phyloP scores from a whole-genome alignment of 2,329 filamentous ascomycete species.

The Fusarium transvaalense region DNA sequence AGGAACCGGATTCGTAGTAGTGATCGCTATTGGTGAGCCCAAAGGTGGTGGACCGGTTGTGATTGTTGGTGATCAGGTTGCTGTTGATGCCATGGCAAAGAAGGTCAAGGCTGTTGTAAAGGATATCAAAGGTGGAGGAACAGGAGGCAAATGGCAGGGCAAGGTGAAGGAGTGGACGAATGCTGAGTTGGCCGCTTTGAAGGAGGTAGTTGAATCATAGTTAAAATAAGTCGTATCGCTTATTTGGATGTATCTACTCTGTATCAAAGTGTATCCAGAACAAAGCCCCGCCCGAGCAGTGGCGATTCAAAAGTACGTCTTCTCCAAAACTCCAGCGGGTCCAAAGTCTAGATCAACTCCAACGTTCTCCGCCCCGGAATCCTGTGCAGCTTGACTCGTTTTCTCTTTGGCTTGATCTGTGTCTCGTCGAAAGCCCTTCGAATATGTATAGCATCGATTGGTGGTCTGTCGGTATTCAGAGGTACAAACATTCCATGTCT shows the following conservation, averaged over 20 bases:
- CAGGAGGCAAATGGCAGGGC: constrained; percentile 51
- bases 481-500: constrained; percentile 15
- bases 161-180: constrained; percentile 49
- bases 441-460: constrained; percentile 12
- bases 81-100: constrained; percentile 33
- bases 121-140: constrained; percentile 49
- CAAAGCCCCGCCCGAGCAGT: too few relatives aligned
- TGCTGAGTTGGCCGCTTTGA: constrained; percentile 40
- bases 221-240: neutral
- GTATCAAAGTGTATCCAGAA: too few relatives aligned
- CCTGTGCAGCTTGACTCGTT: neutral
- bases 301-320: too few relatives aligned
- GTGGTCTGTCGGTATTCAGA: neutral
- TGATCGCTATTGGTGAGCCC: constrained; percentile 47
- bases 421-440: constrained; percentile 21
- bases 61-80: constrained; percentile 42
- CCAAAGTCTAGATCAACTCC: constrained; percentile 7
- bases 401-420: constrained; percentile 7
- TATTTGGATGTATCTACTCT: too few relatives aligned
- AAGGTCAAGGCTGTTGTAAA: constrained; percentile 37
- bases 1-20: constrained; percentile 30
- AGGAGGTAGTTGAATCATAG: constrained; percentile 35
- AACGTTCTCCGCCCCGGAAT: neutral
- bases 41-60: constrained; percentile 45
- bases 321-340: too few relatives aligned